Percentiles rank a stretch among this genome's conserved stretches.
Evolutionary conservation across 495 filamentous ascomycete species (phyloP).

Genomic region (Penicillium longicatenatum): DNA sequence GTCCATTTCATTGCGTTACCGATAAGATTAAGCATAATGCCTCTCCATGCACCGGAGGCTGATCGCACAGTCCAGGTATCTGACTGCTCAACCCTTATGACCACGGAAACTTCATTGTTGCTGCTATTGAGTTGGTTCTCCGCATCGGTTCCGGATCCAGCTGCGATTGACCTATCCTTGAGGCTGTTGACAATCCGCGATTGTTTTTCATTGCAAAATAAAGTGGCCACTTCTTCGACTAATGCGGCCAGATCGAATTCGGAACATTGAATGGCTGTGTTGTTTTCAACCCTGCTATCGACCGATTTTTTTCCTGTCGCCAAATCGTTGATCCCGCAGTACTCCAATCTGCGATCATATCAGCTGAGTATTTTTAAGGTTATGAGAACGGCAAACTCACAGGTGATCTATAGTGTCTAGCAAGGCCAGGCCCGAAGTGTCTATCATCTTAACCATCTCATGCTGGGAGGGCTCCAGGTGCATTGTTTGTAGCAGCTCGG

Average conservation of each 20-base stretch:
- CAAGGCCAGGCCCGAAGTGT: slow-evolving; percentile 64
- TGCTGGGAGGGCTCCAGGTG: slow-evolving; percentile 52
- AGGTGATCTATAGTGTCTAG: slow-evolving; percentile 72
- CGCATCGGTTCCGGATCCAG: background rate
- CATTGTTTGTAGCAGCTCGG: slow-evolving; percentile 63
- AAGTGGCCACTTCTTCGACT: slow-evolving; percentile 62
- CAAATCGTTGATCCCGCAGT: slow-evolving; percentile 56
- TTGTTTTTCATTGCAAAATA: slow-evolving; percentile 52
- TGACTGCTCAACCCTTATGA: slow-evolving; percentile 56
- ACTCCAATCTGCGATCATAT: slow-evolving; percentile 45
- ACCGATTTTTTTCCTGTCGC: slow-evolving; percentile 10
- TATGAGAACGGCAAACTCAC: slow-evolving; percentile 3
- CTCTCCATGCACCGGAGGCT: slow-evolving; percentile 61
- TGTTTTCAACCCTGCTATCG: slow-evolving; percentile 1
- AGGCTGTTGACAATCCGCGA: background rate
- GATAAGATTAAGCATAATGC: slow-evolving; percentile 73
- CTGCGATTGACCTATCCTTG: background rate
- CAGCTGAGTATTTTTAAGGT: background rate
- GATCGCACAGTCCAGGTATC: slow-evolving; percentile 56
- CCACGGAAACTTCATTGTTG: slow-evolving; percentile 39
- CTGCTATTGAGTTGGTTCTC: background rate
- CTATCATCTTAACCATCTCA: slow-evolving; percentile 63
- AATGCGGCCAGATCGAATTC: slow-evolving; percentile 50
- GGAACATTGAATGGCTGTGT: slow-evolving; percentile 23
- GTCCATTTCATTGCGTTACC: slow-evolving; percentile 75